A percentile compares a stretch with the other conserved stretches of the same genome.
phyloP scores from a whole-genome alignment of 2,329 filamentous ascomycete species.

The Cercospora sesami region DNA sequence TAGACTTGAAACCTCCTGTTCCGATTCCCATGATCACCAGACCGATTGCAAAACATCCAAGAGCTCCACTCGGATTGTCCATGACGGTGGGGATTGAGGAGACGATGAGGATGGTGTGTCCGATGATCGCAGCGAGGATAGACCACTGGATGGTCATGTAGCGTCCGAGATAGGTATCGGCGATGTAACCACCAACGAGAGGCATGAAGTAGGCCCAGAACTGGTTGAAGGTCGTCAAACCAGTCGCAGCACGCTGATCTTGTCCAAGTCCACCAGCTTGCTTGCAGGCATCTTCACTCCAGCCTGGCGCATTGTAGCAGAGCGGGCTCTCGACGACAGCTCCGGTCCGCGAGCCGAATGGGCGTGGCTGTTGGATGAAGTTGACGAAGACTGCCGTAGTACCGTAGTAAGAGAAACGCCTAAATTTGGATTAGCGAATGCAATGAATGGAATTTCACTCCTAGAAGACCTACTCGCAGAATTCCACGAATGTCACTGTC shows the following conservation, averaged over 20 bases:
- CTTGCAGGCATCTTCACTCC: conserved; percentile 32
- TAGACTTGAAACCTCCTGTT: conserved; percentile 79
- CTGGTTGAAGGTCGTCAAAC: conserved; percentile 49
- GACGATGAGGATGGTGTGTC: conserved; percentile 65
- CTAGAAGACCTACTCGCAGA: conserved; percentile 41
- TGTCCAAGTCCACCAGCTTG: conserved; percentile 46
- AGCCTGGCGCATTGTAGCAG: conserved; percentile 40
- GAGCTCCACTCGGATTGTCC: conserved; percentile 53
- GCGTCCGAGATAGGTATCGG: conserved; percentile 68
- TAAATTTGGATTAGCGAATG: background rate
- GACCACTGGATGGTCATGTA: conserved; percentile 69
- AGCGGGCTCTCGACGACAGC: conserved; percentile 39
- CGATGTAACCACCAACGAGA: conserved; percentile 51
- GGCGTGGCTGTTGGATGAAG: conserved; percentile 44
- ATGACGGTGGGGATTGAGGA: conserved; percentile 66
- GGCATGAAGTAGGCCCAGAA: conserved; percentile 53
- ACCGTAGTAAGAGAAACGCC: conserved; percentile 47
- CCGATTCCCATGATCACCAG: conserved; percentile 70
- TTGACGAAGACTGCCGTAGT: conserved; percentile 52
- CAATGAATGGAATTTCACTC: too few relatives aligned
- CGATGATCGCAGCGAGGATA: conserved; percentile 62
- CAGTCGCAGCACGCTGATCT: conserved; percentile 47
- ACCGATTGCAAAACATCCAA: conserved; percentile 64
- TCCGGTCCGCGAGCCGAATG: conserved; percentile 41
- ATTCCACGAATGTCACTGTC: conserved; percentile 50